Evolutionary conservation across 78 protist species (phyloP).

Genomic region (Tieghemostelium lacteum): DNA sequence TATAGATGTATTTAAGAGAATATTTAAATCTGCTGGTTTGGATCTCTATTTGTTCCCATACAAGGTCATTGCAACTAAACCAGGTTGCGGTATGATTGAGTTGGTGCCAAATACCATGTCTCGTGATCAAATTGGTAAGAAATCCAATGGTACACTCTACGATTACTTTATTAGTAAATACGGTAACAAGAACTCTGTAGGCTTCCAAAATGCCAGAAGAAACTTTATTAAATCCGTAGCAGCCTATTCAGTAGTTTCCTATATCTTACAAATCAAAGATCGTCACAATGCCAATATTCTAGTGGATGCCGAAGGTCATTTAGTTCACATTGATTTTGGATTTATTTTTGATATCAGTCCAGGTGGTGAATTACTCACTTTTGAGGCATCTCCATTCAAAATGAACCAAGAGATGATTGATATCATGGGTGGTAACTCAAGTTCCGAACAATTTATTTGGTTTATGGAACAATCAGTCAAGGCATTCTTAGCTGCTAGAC

Average conservation of each 20-base stretch:
- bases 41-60: conserved; percentile 93
- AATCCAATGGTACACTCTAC: conserved; percentile 73
- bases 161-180: conserved; percentile 87
- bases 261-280: conserved; percentile 92
- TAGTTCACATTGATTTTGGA: conserved; percentile 95
- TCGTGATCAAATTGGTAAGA: conserved; percentile 95
- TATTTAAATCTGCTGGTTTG: conserved; percentile 83
- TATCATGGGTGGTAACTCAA: conserved; percentile 90
- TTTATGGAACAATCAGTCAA: conserved; percentile 84
- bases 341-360: conserved; percentile 92
- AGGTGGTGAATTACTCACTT: conserved; percentile 89
- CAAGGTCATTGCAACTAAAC: conserved; percentile 92
- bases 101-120: conserved; percentile 89
- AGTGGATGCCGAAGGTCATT: conserved; percentile 90
- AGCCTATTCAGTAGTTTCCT: conserved; percentile 91
- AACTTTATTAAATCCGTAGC: conserved; percentile 92
- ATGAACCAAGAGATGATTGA: conserved; percentile 91
- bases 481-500: conserved; percentile 90
- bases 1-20: conserved; percentile 85
- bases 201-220: conserved; percentile 87
- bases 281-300: conserved; percentile 95
- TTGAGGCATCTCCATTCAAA: conserved; percentile 94
- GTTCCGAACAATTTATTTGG: conserved; percentile 85
- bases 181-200: conserved; percentile 80
- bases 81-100: conserved; percentile 93